phyloP scores from a whole-genome alignment of 2,329 filamentous ascomycete species.

The Epichloe amarillans region DNA sequence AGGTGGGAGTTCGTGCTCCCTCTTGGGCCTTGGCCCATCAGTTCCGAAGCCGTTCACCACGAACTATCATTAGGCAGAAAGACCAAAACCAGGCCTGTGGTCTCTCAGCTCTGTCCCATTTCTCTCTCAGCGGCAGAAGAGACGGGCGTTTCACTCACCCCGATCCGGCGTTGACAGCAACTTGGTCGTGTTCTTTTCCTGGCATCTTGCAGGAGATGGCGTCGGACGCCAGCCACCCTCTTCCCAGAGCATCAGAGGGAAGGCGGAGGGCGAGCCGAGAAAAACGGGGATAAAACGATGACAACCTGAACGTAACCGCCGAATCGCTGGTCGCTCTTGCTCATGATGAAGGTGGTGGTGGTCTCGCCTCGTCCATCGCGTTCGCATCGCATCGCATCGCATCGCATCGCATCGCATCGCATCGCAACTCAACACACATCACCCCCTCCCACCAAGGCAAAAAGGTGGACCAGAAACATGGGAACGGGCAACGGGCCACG shows the following conservation, averaged over 20 bases:
- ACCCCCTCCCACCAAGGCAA: background rate
- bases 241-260: background rate
- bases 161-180: background rate
- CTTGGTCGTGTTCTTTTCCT: background rate
- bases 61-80: too few species aligned
- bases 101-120: background rate
- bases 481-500: background rate
- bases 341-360: background rate
- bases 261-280: background rate
- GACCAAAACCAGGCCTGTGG: too few species aligned
- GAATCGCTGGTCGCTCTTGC: too few species aligned
- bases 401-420: background rate
- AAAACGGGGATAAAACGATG: too few species aligned
- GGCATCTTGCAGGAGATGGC: conserved; percentile 1
- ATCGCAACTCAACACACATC: background rate
- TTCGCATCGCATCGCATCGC: background rate
- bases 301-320: too few species aligned
- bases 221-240: background rate
- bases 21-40: background rate
- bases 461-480: background rate
- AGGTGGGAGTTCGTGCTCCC: background rate
- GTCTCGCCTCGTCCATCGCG: background rate
- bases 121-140: background rate
- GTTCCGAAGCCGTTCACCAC: background rate
- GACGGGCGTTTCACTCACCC: background rate